Conservation (phyloP, 2,329 filamentous ascomycete genomes). For the Aureobasidium pullulans region DNA sequence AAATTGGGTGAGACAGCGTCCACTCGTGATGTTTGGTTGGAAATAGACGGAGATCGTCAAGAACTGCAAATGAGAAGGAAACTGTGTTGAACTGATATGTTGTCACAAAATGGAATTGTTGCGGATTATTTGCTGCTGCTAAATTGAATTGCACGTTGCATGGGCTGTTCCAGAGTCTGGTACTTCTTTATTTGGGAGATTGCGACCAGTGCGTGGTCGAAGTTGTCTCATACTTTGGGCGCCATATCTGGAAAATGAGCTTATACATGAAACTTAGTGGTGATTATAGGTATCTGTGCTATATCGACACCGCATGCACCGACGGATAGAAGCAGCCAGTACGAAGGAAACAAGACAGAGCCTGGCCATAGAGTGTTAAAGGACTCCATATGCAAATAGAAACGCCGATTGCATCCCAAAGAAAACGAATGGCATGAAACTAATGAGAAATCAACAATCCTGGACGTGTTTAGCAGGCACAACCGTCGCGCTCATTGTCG, state of each 20-base stretch:
- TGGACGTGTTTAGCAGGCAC: slow-evolving; percentile 60
- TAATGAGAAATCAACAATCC: background rate
- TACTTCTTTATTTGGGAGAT: too few species aligned
- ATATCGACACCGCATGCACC: slow-evolving; percentile 10
- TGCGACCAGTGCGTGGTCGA: too few species aligned
- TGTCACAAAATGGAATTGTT: too few species aligned
- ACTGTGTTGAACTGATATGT: too few species aligned
- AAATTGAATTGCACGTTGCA: too few species aligned
- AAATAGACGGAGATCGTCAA: background rate
- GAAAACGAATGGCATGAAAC: slow-evolving; percentile 2
- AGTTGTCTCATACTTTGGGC: background rate
- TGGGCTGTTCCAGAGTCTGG: too few species aligned
- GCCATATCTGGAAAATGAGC: background rate
- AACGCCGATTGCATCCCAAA: background rate
- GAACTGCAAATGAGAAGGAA: background rate
- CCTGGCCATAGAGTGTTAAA: background rate
- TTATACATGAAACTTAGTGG: background rate
- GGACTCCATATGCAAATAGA: background rate
- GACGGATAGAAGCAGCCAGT: background rate
- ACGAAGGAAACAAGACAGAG: background rate
- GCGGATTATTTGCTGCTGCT: too few species aligned
- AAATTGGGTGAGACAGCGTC: background rate
- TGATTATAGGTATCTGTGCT: slow-evolving; percentile 13
- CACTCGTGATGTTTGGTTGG: too few species aligned
- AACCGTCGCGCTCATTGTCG: slow-evolving; percentile 86